Evolutionary conservation across 108 stramenopile species (phyloP).

Genomic region (Chaetoceros muelleri): DNA sequence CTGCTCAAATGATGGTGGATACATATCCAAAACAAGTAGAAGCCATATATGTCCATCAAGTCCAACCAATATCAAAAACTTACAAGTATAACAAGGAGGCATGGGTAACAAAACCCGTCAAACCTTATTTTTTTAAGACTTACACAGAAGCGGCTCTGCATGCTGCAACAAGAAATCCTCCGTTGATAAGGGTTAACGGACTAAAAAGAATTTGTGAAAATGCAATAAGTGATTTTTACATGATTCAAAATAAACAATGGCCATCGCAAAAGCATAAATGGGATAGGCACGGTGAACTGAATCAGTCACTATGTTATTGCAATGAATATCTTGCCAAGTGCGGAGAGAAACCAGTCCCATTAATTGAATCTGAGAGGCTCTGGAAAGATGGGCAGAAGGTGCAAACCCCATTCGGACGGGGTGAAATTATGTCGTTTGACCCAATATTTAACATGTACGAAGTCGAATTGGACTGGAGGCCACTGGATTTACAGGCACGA

Average conservation of each 20-base stretch:
- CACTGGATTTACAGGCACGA: constrained; percentile 62
- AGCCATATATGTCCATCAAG: constrained; percentile 86
- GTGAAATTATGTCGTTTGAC: constrained; percentile 53
- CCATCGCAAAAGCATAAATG: constrained; percentile 50
- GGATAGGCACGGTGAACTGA: constrained; percentile 63
- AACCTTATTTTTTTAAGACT: constrained; percentile 81
- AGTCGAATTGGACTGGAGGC: constrained; percentile 81
- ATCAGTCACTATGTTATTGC: constrained; percentile 71
- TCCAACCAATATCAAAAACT: constrained; percentile 55
- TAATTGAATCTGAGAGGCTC: constrained; percentile 42
- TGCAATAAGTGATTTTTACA: constrained; percentile 70
- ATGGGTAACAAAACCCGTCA: constrained; percentile 61
- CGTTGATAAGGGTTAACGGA: constrained; percentile 68
- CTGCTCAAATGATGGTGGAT: constrained; percentile 93
- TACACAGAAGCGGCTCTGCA: constrained; percentile 91
- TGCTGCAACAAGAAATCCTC: constrained; percentile 72
- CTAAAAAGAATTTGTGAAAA: constrained; percentile 70
- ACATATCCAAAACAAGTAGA: constrained; percentile 70
- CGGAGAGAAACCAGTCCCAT: constrained; percentile 33
- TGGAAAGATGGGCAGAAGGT: constrained; percentile 70
- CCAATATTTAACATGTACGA: constrained; percentile 65
- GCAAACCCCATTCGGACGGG: constrained; percentile 75
- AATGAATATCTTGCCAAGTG: constrained; percentile 41
- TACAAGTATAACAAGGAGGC: constrained; percentile 68
- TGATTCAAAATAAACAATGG: constrained; percentile 64